phyloP scores from a whole-genome alignment of 106 monocot genomes.

The Iris macrosiphon region DNA sequence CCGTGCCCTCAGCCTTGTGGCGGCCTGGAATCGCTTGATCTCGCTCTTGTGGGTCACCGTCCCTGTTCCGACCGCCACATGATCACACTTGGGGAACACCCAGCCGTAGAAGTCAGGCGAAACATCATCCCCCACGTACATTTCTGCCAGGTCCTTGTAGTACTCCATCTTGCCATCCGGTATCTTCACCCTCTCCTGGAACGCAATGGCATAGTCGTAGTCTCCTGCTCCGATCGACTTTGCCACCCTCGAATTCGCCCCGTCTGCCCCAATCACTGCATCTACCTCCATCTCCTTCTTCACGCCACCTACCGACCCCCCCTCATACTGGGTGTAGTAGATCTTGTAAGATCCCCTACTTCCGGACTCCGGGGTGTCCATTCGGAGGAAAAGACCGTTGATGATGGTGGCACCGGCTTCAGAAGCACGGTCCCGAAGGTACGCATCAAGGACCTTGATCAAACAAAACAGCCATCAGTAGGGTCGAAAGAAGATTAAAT shows the following conservation, averaged over 20 bases:
- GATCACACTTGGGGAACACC: slow-evolving; percentile 99
- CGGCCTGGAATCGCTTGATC: slow-evolving; percentile 92
- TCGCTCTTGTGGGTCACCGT: slow-evolving; percentile 92
- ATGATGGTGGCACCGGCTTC: slow-evolving; percentile 56
- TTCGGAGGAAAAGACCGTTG: slow-evolving; percentile 58
- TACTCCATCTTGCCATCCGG: slow-evolving; percentile 69
- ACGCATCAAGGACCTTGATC: slow-evolving; percentile 62
- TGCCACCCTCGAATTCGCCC: slow-evolving; percentile 85
- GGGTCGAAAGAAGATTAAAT: too few species aligned
- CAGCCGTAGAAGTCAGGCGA: slow-evolving; percentile 97
- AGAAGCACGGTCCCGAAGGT: slow-evolving; percentile 56
- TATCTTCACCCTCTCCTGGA: slow-evolving; percentile 66
- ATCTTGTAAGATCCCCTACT: slow-evolving; percentile 25
- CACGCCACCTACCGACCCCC: slow-evolving; percentile 13
- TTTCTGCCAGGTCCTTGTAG: slow-evolving; percentile 69
- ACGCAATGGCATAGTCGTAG: slow-evolving; percentile 80
- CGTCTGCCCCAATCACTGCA: slow-evolving; percentile 79
- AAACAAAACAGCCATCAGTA: too few species aligned
- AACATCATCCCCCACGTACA: slow-evolving; percentile 96
- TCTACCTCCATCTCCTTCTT: slow-evolving; percentile 48
- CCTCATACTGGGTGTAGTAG: slow-evolving; percentile 46
- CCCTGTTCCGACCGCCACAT: slow-evolving; percentile 93
- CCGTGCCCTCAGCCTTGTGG: slow-evolving; percentile 72
- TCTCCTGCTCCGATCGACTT: slow-evolving; percentile 91
- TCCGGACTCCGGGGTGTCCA: slow-evolving; percentile 28